Conservation (phyloP, 129 eudicot genomes). For the Flaveria bidentis region DNA sequence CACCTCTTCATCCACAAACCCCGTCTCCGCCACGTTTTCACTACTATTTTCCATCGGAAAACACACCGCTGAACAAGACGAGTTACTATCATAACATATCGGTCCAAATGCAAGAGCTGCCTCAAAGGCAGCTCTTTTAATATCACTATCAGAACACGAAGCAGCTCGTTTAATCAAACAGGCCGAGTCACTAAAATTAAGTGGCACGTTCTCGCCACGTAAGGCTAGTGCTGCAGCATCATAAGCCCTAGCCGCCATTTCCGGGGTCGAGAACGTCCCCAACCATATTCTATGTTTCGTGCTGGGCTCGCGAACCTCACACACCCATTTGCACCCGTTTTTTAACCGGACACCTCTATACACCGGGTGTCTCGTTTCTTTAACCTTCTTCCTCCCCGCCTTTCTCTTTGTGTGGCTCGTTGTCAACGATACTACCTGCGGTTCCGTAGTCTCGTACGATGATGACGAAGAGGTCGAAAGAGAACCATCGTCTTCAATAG, state of each 20-base stretch:
- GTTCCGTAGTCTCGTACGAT: neutral
- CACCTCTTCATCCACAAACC: conserved; percentile 33
- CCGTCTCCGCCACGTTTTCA: neutral
- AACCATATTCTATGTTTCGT: conserved; percentile 49
- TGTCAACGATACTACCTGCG: neutral
- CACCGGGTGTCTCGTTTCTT: conserved; percentile 45
- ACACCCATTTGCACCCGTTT: conserved; percentile 45
- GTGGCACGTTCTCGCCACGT: conserved; percentile 38
- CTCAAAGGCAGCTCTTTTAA: conserved; percentile 36
- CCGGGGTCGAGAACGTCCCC: conserved; percentile 50
- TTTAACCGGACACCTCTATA: conserved; percentile 44
- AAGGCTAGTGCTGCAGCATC: conserved; percentile 45
- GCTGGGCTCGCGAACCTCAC: conserved; percentile 46
- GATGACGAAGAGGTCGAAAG: conserved; percentile 34
- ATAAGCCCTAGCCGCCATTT: conserved; percentile 53
- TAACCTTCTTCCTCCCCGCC: conserved; percentile 40
- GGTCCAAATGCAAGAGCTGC: conserved; percentile 24
- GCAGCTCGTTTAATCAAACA: conserved; percentile 31
- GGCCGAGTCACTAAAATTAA: conserved; percentile 38
- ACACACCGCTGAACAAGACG: neutral
- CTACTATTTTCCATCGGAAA: neutral
- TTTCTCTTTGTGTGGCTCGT: conserved; percentile 14
- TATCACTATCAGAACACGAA: conserved; percentile 35
- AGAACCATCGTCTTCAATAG: conserved; percentile 28
- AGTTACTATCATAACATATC: neutral